These are phyloP conservation scores for Rubia tinctorum DNA, from an alignment of 305 asterid genomes.

Conservation along the genomic window DNA sequence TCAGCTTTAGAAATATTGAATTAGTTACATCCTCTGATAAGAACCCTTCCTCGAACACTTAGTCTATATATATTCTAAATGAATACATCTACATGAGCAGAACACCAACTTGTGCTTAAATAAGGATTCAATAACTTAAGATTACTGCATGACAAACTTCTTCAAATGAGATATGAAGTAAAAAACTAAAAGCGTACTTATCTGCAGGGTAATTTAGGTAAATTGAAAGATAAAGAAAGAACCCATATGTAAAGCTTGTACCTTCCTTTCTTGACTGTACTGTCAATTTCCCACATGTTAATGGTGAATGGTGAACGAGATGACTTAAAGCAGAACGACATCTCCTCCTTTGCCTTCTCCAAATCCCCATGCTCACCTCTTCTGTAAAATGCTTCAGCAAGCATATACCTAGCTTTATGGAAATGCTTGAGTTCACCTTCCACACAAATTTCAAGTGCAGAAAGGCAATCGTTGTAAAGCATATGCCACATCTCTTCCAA, in stretches of 20 bases:
- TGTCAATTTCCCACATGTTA: slow-evolving; percentile 99
- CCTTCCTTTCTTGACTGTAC: slow-evolving; percentile 97
- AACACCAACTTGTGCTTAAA: not conserved
- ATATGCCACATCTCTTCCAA: slow-evolving; percentile 68
- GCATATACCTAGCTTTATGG: slow-evolving; percentile 95
- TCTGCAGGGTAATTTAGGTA: not conserved
- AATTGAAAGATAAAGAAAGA: slow-evolving; percentile 11
- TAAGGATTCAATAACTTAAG: not conserved
- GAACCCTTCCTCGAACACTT: not conserved
- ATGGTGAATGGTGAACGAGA: slow-evolving; percentile 89
- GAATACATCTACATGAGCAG: not conserved
- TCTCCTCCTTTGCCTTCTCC: slow-evolving; percentile 98
- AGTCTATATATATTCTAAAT: not conserved
- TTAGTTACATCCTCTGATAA: not conserved
- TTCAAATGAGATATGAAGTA: not conserved
- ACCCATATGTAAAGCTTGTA: slow-evolving; percentile 21
- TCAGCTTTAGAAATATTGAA: not conserved
- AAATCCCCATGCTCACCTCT: slow-evolving; percentile 79
- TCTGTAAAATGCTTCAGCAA: slow-evolving; percentile 82
- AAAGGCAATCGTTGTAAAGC: slow-evolving; percentile 89
- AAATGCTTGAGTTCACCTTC: slow-evolving; percentile 99
- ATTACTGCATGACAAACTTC: not conserved
- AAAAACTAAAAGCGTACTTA: not conserved
- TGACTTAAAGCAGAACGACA: slow-evolving; percentile 97
- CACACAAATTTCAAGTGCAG: slow-evolving; percentile 85